These are phyloP conservation scores for Pseudodiploospora longispora DNA, from an alignment of 2,329 filamentous ascomycete genomes.

Conservation along the genomic window DNA sequence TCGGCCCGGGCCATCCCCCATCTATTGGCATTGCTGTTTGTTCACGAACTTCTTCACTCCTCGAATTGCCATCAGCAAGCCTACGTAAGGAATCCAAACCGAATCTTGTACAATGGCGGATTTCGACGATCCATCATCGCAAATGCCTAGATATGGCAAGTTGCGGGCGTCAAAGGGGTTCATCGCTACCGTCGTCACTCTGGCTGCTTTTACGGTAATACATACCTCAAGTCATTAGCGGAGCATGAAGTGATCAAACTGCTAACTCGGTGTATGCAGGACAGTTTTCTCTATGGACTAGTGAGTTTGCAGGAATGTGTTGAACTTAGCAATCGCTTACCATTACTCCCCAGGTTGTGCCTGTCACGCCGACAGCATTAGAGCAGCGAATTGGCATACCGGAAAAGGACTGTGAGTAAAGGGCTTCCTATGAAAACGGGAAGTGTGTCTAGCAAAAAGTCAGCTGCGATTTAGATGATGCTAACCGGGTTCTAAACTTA, in stretches of 20 bases:
- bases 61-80: not conserved
- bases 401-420: not conserved
- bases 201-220: not conserved
- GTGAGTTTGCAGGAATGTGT: not conserved
- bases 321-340: not conserved
- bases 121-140: not conserved
- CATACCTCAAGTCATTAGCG: not conserved
- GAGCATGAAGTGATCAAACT: not conserved
- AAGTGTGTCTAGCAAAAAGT: too few species aligned
- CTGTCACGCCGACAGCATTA: not conserved
- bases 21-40: not conserved
- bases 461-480: not conserved
- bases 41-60: too few species aligned
- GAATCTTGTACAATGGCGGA: not conserved
- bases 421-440: not conserved
- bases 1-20: too few species aligned
- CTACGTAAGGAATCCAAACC: not conserved
- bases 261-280: not conserved
- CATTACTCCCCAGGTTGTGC: not conserved
- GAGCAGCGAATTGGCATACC: not conserved
- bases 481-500: not conserved
- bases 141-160: not conserved
- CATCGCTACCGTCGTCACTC: not conserved
- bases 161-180: not conserved
- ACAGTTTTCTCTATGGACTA: not conserved